A percentile compares a stretch with the other conserved stretches of the same genome.
Conservation (phyloP, 1,284 basidiomycete genomes). For the Sanghuangporus weigelae region DNA sequence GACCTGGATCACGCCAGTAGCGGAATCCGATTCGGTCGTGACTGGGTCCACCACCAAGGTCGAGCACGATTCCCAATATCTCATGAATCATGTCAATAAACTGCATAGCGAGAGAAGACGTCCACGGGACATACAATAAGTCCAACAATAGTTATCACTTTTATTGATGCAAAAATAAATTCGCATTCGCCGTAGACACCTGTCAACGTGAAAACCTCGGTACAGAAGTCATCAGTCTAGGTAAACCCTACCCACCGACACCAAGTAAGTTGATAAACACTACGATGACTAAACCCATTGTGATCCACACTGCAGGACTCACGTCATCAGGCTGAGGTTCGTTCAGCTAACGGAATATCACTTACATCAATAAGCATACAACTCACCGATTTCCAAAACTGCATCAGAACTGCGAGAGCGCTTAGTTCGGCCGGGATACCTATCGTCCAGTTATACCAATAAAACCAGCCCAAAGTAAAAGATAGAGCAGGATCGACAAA, state of each 20-base stretch:
- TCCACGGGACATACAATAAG: conserved; percentile 45
- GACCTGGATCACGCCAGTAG: conserved; percentile 70
- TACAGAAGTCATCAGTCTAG: not conserved
- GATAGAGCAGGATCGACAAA: conserved; percentile 78
- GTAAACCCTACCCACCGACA: conserved; percentile 38
- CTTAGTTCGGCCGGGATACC: conserved; percentile 75
- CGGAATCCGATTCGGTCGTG: conserved; percentile 51
- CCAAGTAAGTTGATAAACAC: conserved; percentile 74
- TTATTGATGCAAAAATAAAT: conserved; percentile 73
- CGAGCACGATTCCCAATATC: conserved; percentile 59
- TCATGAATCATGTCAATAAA: not conserved
- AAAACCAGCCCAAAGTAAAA: conserved; percentile 82
- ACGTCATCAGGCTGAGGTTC: conserved; percentile 27
- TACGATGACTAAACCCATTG: conserved; percentile 66
- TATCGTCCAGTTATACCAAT: conserved; percentile 73
- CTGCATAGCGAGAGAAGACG: conserved; percentile 20
- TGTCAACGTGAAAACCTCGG: conserved; percentile 20
- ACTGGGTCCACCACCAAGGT: conserved; percentile 61
- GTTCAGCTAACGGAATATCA: not conserved
- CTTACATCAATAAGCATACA: not conserved
- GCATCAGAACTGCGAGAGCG: conserved; percentile 74
- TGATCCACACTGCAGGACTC: conserved; percentile 73
- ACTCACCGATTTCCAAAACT: conserved; percentile 51
- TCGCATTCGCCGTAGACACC: conserved; percentile 69
- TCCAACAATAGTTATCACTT: conserved; percentile 69